Base-by-base conservation (phyloP, 1,284 basidiomycete genomes). In the Albatrellus sp. region DNA sequence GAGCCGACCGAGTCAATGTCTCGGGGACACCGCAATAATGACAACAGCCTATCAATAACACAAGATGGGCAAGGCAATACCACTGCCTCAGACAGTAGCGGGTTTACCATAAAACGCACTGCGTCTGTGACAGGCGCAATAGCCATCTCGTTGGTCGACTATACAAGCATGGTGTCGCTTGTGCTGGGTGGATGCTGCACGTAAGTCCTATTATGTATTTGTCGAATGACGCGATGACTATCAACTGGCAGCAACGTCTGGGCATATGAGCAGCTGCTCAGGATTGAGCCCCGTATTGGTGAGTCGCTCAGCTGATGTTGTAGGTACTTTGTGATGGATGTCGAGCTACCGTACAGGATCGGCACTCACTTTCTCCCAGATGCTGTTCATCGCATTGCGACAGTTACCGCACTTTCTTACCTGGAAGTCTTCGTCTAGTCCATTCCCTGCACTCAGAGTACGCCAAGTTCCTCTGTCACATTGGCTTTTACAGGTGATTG, bases 321-420 rank as follows among this genome's bases (percentile, higher is more conserved):
- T 32, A n/a, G n/a, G n/a, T n/a, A n/a, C n/a, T n/a, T n/a, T n/a
- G n/a, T n/a, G n/a, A n/a, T n/a, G n/a, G n/a, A n/a, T n/a, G n/a
- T n/a, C n/a, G n/a, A n/a, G n/a, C n/a, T n/a, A 31, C 19, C 13
- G 13, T 35, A 12, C 51, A 88, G 87, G 86, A 17, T 81, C 85
- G n/a, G 80, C 86, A 20, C 72, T 91, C 39, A 90, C 87, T 2
- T 88, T 90, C 62, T 77, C 79, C 4, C 88, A 91, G 62, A 87
- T 89, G 73, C 51, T 78, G 29, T 90, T 87, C 61, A 82, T 90
- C 42, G 72, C 84, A 2, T 42, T 74, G 9, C 75, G 77, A 46
- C 69, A 72, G 5, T 58, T 83, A 10, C 78, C 80, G 1, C 66
- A 67, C 0, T 82, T 81, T 56, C 48, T 84, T 39, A 53, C 49